Conservation (phyloP, 352 stramenopile species). For the Phytophthora hibernalis region DNA sequence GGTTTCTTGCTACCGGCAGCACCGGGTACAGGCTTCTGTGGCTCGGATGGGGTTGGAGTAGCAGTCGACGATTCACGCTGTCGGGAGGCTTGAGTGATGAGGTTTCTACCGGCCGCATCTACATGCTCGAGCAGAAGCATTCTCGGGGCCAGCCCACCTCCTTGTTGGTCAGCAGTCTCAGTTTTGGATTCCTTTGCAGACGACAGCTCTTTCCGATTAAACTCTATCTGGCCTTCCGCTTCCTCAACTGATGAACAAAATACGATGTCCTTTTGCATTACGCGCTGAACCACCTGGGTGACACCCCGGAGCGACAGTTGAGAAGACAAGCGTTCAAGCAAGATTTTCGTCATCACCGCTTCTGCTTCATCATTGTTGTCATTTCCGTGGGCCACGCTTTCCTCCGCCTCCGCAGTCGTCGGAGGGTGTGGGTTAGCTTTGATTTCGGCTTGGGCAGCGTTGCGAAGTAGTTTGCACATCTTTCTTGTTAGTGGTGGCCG, state of each 20-base stretch:
- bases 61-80: constrained; percentile 7
- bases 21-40: constrained; percentile 18
- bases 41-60: constrained; percentile 15
- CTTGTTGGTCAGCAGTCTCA: not conserved
- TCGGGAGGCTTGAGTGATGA: constrained; percentile 19
- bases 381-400: not conserved
- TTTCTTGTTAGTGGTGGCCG: constrained; percentile 56
- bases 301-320: constrained; percentile 45
- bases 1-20: constrained; percentile 38
- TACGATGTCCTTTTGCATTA: constrained; percentile 25
- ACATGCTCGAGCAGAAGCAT: constrained; percentile 59
- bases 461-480: constrained; percentile 48
- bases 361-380: constrained; percentile 11
- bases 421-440: constrained; percentile 8
- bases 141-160: constrained; percentile 13
- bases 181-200: constrained; percentile 6
- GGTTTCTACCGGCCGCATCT: constrained; percentile 16
- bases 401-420: constrained; percentile 4
- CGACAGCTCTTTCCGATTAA: constrained; percentile 14
- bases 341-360: constrained; percentile 2
- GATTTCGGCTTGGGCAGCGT: constrained; percentile 7
- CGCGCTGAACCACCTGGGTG: constrained; percentile 47
- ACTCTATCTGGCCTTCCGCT: constrained; percentile 25
- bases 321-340: constrained; percentile 26
- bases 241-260: constrained; percentile 47